Conservation (phyloP, 2,329 filamentous ascomycete species). For the Arthroderma uncinatum region DNA sequence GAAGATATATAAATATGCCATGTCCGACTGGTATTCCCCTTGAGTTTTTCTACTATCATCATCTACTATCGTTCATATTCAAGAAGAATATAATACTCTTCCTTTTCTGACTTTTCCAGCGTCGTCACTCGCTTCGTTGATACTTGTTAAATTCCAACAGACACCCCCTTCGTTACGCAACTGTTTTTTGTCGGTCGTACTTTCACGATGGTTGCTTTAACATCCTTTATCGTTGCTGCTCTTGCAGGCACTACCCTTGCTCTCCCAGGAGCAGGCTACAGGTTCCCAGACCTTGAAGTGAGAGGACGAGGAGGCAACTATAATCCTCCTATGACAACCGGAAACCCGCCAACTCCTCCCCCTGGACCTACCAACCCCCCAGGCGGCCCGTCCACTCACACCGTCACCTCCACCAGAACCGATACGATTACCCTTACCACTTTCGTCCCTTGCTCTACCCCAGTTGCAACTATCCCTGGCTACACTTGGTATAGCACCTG, state of each 20-base stretch:
- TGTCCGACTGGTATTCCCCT: background rate
- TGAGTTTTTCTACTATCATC: background rate
- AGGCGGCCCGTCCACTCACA: background rate
- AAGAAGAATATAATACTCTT: background rate
- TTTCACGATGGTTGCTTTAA: slow-evolving; percentile 2
- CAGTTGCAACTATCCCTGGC: slow-evolving; percentile 19
- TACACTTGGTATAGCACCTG: slow-evolving; percentile 28
- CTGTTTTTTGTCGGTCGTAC: background rate
- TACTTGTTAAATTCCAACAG: background rate
- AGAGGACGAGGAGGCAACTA: background rate
- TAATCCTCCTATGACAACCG: background rate
- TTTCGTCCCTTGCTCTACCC: slow-evolving; percentile 27
- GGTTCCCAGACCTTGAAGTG: background rate
- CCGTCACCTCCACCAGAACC: slow-evolving; percentile 16
- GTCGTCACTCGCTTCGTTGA: background rate
- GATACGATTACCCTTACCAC: slow-evolving; percentile 23
- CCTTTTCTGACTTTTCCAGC: background rate
- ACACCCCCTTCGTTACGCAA: background rate
- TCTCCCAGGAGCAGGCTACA: background rate
- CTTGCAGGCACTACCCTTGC: slow-evolving; percentile 4
- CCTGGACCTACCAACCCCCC: background rate
- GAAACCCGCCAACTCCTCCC: background rate
- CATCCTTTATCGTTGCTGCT: background rate
- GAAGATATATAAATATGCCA: background rate
- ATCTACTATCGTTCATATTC: background rate